Evolutionary conservation across 192 early-diverging fungal genomes (phyloP), one percentile per base, ranked within the genome.

Genomic region (Irineochytrium annulatum): DNA sequence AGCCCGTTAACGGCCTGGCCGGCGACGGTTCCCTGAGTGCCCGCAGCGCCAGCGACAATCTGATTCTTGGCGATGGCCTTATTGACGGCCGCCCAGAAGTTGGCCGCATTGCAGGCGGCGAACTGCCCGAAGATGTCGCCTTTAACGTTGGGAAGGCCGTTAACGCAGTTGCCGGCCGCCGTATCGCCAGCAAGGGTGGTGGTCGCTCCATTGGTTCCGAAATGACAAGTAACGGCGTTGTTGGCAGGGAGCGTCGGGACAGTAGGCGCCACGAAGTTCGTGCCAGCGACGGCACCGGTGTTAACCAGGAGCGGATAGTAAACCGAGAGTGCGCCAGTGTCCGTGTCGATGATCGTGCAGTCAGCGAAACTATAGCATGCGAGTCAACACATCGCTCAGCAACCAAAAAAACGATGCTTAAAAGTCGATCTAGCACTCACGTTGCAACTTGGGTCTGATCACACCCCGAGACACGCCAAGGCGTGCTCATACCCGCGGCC

Each of bases 111-210:
- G 61, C 74, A 75, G 16, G 66, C 63, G 13, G 70, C 70, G 43
- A 75, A 69, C 57, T 75, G 74, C 26, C 74, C 74, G 20, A 75
- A 73, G n/a, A n/a, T n/a, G n/a, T n/a, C n/a, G n/a, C n/a, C n/a
- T 2, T 37, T 41, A 32, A 33, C 45, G 19, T 51, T 34, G 16
- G 31, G 43, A 2, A 68, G 37, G 46, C 65, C 65, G 43, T 56
- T 63, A 60, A 73, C 65, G 41, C 74, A 75, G 2, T 69, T 75
- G 6, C 52, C 66, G 28, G 35, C 59, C n/a, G 43, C 30, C 16
- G 69, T 28, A 31, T 60, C 65, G n/a, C 26, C 31, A 6, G 65
- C 55, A 17, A 75, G 69, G 26, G 56, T 37, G 24, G 66, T 63
- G 8, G 57, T 64, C 11, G 45, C 57, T 24, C 48, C 66, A 44